Percentiles rank a stretch among this genome's conserved stretches.
Evolutionary conservation across 306 rosid species (phyloP).

Genomic region (Dryas alaskensis): DNA sequence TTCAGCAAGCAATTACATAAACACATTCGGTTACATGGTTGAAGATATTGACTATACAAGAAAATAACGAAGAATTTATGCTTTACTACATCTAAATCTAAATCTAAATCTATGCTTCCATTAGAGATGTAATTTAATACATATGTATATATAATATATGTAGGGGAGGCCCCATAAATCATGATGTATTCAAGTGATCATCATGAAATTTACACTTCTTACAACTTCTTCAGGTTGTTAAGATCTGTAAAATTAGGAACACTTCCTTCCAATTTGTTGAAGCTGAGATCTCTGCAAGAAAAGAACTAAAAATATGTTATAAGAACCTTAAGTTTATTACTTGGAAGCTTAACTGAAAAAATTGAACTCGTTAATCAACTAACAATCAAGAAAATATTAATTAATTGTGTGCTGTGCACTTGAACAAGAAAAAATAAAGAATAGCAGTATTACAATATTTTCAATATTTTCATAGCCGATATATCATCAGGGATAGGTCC

Average conservation of each 20-base stretch:
- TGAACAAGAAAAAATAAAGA: background rate
- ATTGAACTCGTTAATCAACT: background rate
- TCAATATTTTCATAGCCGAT: background rate
- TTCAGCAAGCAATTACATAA: background rate
- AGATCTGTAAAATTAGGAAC: background rate
- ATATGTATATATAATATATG: background rate
- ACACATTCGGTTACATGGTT: background rate
- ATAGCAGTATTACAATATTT: constrained; percentile 2
- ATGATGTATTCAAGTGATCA: background rate
- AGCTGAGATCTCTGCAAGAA: constrained; percentile 31
- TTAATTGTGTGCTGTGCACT: background rate
- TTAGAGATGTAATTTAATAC: background rate
- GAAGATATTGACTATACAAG: background rate
- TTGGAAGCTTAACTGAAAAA: background rate
- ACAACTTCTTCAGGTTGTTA: background rate
- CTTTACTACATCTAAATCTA: background rate
- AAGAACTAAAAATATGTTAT: background rate
- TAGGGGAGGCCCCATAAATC: background rate
- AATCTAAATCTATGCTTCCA: background rate
- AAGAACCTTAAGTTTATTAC: background rate
- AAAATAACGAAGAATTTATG: background rate
- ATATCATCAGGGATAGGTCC: constrained; percentile 19
- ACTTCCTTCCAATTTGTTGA: constrained; percentile 22
- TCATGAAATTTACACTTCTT: constrained; percentile 6
- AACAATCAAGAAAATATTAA: background rate